A percentile compares a stretch with the other conserved stretches of the same genome.
Evolutionary conservation across 1,284 basidiomycete species (phyloP).

Genomic region (Ustilago cynodontis): DNA sequence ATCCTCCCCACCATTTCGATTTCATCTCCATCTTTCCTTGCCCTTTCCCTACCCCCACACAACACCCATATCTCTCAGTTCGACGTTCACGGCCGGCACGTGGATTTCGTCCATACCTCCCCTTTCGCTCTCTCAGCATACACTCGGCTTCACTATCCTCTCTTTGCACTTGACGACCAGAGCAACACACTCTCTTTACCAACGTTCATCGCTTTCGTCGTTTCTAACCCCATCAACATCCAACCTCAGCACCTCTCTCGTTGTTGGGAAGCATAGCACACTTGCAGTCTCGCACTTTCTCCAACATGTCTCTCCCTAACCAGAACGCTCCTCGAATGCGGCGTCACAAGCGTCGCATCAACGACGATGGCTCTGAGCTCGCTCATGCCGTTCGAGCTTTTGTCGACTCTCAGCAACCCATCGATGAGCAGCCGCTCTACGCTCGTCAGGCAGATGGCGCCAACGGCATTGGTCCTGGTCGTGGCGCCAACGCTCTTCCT

Average conservation of each 20-base stretch:
- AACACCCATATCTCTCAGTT: constrained; percentile 12
- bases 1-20: background rate
- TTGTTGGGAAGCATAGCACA: background rate
- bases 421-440: constrained; percentile 7
- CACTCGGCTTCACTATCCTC: background rate
- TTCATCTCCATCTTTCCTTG: background rate
- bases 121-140: background rate
- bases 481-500: constrained; percentile 12
- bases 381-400: constrained; percentile 35
- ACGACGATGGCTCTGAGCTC: constrained; percentile 42
- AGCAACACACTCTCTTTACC: constrained; percentile 16
- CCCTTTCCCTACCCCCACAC: background rate
- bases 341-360: constrained; percentile 57
- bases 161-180: background rate
- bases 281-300: background rate
- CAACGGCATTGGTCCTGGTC: constrained; percentile 24
- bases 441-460: constrained; percentile 41
- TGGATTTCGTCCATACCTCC: constrained; percentile 2
- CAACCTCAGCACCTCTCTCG: constrained; percentile 6
- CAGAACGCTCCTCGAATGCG: constrained; percentile 45
- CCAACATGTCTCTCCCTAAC: constrained; percentile 24
- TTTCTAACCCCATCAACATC: background rate
- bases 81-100: constrained; percentile 41
- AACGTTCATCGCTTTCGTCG: background rate
- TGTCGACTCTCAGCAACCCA: constrained; percentile 17